Conservation (phyloP, 1,139 yeast genomes). For the Wickerhamomyces sp. region DNA sequence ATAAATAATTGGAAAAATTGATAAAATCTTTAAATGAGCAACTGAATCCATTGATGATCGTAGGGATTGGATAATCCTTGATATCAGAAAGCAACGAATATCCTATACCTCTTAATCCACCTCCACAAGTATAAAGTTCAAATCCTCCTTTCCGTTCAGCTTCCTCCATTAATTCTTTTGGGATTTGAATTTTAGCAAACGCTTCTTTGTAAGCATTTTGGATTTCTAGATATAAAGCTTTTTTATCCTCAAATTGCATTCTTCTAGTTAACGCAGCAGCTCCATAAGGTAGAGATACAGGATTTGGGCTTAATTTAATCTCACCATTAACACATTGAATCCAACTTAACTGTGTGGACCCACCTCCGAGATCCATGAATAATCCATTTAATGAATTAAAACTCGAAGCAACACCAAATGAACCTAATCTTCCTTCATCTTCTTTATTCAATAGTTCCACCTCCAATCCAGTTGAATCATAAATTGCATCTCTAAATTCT, state of each 20-base stretch:
- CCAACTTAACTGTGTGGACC: constrained; percentile 63
- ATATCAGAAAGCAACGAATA: constrained; percentile 50
- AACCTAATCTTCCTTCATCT: constrained; percentile 60
- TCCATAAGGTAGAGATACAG: constrained; percentile 63
- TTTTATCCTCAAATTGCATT: constrained; percentile 41
- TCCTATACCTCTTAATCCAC: constrained; percentile 64
- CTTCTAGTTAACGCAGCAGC: constrained; percentile 59
- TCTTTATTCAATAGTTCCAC: constrained; percentile 51
- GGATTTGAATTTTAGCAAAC: constrained; percentile 41
- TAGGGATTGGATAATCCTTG: constrained; percentile 50
- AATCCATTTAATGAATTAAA: constrained; percentile 58
- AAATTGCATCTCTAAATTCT: constrained; percentile 48
- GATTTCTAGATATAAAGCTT: constrained; percentile 42
- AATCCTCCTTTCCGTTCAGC: constrained; percentile 53
- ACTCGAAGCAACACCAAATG: constrained; percentile 66
- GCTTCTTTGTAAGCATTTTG: constrained; percentile 43
- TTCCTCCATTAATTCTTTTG: constrained; percentile 36
- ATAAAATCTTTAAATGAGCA: constrained; percentile 47
- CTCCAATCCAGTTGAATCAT: constrained; percentile 54
- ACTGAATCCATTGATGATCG: constrained; percentile 61
- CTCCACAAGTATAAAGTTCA: constrained; percentile 60
- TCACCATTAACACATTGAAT: constrained; percentile 49
- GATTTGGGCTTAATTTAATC: constrained; percentile 46
- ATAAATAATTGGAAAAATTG: constrained; percentile 42
- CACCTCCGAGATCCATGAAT: constrained; percentile 66